phyloP scores from a whole-genome alignment of 2,329 filamentous ascomycete genomes.

The Microcyclosporella mali region DNA sequence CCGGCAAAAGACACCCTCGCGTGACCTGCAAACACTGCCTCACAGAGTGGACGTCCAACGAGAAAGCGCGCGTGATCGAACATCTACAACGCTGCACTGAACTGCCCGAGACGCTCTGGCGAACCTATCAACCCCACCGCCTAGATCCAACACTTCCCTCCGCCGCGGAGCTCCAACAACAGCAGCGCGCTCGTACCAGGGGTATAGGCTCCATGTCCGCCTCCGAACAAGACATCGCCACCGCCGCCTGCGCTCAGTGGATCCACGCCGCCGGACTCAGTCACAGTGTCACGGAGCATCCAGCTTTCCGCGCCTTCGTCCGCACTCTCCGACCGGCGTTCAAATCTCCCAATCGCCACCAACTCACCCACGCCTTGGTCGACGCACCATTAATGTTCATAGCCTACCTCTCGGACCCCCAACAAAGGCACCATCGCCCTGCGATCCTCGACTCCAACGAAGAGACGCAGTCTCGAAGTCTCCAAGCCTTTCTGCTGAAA shows the following conservation, averaged over 20 bases:
- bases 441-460: slow-evolving; percentile 21
- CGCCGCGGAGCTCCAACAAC: slow-evolving; percentile 20
- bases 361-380: slow-evolving; percentile 20
- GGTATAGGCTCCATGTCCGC: slow-evolving; percentile 21
- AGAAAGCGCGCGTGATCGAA: slow-evolving; percentile 21
- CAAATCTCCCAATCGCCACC: slow-evolving; percentile 17
- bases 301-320: slow-evolving; percentile 19
- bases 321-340: slow-evolving; percentile 19
- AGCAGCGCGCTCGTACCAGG: slow-evolving; percentile 20
- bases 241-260: slow-evolving; percentile 21
- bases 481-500: slow-evolving; percentile 21
- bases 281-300: slow-evolving; percentile 16
- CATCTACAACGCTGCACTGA: slow-evolving; percentile 21
- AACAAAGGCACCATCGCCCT: slow-evolving; percentile 19
- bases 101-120: slow-evolving; percentile 19
- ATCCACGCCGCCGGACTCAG: slow-evolving; percentile 16
- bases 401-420: slow-evolving; percentile 20
- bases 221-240: slow-evolving; percentile 19
- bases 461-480: slow-evolving; percentile 19
- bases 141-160: slow-evolving; percentile 20
- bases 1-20: slow-evolving; percentile 23
- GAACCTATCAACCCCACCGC: slow-evolving; percentile 21
- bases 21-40: slow-evolving; percentile 22
- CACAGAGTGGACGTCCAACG: slow-evolving; percentile 22
- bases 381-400: slow-evolving; percentile 23